Base-by-base conservation (phyloP, 768 basidiomycete species). In the Arthromyces matolae region DNA sequence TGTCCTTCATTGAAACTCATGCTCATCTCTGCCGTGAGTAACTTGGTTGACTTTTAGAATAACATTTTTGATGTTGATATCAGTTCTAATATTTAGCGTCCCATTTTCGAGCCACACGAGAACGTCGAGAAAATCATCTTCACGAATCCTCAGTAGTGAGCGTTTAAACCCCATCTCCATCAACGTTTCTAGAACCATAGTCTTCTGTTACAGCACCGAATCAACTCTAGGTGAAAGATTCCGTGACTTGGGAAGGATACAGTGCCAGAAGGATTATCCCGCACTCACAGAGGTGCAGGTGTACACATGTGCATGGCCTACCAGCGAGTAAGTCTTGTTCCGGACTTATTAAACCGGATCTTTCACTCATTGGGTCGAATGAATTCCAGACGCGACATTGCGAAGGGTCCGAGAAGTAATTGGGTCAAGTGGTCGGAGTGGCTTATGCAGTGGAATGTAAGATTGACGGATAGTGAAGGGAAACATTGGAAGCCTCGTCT, bases 391-490 rank as follows among this genome's bases (percentile, higher is more conserved):
- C 47, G 32, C 19, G 47, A 48, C 2, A 42, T 49, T 25, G 8
- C 23, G 8, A 42, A 24, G 19, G 45, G 45, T 4, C 45, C 45
- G 4, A 46, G 27, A 46, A 49, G 47, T 28, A 28, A 27, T 9
- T 49, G 47, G 47, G 47, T 49, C 5, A 41, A 35, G 6, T 49
- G 47, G 47, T 39, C 47, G 7, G 47, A 49, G 19, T 34, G 47
- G 25, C 40, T 49, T 24, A 8, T 49, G 40, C n/a, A 28, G 25
- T 49, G 47, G 47, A 33, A 42, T 35, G 25, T 49, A 7, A 35
- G 29, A 27, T 18, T 49, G 9, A 42, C 32, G 8, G 47, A 49
- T 19, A 22, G 23, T 8, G 20, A 49, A 13, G 40, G 47, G 22
- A 49, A 42, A 13, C 32, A 35, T 23, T 49, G 47, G 47, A 41